Evolutionary conservation across 208 protist genomes (phyloP).

Genomic region (Crithidia thermophila): DNA sequence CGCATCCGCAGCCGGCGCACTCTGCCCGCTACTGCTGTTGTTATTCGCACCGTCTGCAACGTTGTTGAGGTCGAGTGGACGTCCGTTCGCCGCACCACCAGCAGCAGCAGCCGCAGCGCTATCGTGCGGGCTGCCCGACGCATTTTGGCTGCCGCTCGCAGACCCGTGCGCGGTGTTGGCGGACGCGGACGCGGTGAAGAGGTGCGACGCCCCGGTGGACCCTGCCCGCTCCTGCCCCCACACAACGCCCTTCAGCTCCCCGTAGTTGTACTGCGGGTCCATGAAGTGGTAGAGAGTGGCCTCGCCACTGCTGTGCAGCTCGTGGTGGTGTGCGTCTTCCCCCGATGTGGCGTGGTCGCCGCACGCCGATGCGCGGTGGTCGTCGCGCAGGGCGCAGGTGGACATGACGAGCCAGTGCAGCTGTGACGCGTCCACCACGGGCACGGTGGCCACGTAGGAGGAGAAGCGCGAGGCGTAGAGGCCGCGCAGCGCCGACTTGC

Average conservation of each 20-base stretch:
- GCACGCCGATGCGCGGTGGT: constrained; percentile 2
- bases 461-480: constrained; percentile 52
- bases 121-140: too few species aligned
- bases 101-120: too few species aligned
- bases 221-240: constrained; percentile 15
- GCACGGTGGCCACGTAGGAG: constrained; percentile 51
- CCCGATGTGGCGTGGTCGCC: background rate
- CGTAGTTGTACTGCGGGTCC: constrained; percentile 47
- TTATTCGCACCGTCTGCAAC: too few species aligned
- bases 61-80: too few species aligned
- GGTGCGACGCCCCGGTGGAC: background rate
- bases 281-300: constrained; percentile 41
- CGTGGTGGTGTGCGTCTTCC: background rate
- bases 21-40: background rate
- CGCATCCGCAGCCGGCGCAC: background rate
- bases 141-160: background rate
- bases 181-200: background rate
- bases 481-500: constrained; percentile 33
- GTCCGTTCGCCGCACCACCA: too few species aligned
- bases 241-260: constrained; percentile 20
- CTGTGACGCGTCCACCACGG: constrained; percentile 48
- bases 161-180: too few species aligned
- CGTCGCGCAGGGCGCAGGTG: constrained; percentile 37
- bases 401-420: constrained; percentile 50
- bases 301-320: constrained; percentile 5